phyloP scores from a whole-genome alignment of 257 asterid genomes.

The Salvia splendens region DNA sequence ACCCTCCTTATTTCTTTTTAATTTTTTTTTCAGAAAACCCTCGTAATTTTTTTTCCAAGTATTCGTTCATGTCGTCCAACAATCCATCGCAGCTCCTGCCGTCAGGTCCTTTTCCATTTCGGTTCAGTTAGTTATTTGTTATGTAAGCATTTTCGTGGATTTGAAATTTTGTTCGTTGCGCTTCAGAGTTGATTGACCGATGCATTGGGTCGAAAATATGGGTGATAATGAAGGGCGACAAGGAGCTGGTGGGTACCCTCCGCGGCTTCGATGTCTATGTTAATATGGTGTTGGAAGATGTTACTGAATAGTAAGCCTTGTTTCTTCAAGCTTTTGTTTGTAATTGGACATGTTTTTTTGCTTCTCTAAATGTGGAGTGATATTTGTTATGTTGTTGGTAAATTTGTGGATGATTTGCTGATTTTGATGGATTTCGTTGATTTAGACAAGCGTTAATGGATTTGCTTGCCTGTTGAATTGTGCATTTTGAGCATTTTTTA shows the following conservation, averaged over 20 bases:
- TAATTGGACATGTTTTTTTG: too few species aligned
- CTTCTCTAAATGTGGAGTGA: too few species aligned
- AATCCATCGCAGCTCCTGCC: constrained; percentile 87
- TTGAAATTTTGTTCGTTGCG: not conserved
- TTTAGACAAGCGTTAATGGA: not conserved
- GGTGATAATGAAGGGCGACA: constrained; percentile 92
- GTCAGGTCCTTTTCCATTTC: constrained; percentile 47
- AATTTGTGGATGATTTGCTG: not conserved
- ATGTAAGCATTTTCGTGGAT: not conserved
- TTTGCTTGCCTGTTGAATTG: not conserved
- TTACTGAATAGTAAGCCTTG: constrained; percentile 68
- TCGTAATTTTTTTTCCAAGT: not conserved
- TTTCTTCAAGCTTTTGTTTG: not conserved
- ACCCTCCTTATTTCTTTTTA: too few species aligned
- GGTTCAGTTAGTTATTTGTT: not conserved
- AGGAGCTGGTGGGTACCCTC: constrained; percentile 83
- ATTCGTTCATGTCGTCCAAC: constrained; percentile 49
- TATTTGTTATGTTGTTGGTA: not conserved
- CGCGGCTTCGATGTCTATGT: constrained; percentile 84
- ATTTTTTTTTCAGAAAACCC: not conserved
- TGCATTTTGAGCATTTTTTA: not conserved
- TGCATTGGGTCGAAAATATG: constrained; percentile 87
- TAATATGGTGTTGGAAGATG: constrained; percentile 88
- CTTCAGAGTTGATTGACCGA: constrained; percentile 76
- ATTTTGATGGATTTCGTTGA: constrained; percentile 4